Evolutionary conservation across 2,329 filamentous ascomycete genomes (phyloP).

Genomic region (Sporothrix sp.): DNA sequence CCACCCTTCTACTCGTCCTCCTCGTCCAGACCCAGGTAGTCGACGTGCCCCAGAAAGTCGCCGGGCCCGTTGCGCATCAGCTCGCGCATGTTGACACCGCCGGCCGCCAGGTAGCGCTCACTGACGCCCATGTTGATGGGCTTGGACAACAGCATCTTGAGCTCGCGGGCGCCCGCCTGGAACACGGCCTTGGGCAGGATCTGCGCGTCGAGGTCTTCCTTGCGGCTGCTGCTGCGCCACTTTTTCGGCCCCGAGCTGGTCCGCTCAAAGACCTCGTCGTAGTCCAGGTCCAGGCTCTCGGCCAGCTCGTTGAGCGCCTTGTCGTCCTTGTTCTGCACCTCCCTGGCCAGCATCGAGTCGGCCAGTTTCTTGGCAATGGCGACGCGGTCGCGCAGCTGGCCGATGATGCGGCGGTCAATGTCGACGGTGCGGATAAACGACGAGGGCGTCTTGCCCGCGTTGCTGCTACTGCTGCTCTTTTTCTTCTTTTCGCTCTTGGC

Average conservation of each 20-base stretch:
- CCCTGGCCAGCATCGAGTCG: conserved; percentile 74
- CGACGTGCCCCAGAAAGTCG: conserved; percentile 51
- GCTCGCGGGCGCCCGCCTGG: conserved; percentile 56
- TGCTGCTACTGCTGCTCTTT: not conserved
- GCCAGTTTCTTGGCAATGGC: conserved; percentile 78
- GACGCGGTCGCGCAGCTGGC: conserved; percentile 66
- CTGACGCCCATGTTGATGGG: conserved; percentile 82
- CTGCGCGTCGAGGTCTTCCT: conserved; percentile 63
- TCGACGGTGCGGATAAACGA: conserved; percentile 73
- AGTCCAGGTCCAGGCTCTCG: conserved; percentile 88
- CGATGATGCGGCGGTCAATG: conserved; percentile 69
- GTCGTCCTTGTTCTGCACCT: conserved; percentile 75
- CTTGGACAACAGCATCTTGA: conserved; percentile 59
- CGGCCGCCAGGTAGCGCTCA: conserved; percentile 74
- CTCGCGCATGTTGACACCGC: conserved; percentile 71
- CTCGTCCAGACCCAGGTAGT: conserved; percentile 31
- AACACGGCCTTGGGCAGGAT: conserved; percentile 64
- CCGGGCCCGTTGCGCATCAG: conserved; percentile 55
- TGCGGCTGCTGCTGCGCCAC: conserved; percentile 44
- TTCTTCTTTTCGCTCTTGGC: conserved; percentile 32
- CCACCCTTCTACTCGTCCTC: not conserved
- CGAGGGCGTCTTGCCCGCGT: not conserved
- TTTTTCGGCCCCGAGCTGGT: conserved; percentile 3
- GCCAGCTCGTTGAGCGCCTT: conserved; percentile 76
- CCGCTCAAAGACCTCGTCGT: conserved; percentile 55